These are phyloP conservation scores for Aristolochia fimbriata DNA, from an alignment of 164 flowering plant species.

Conservation along the genomic window DNA sequence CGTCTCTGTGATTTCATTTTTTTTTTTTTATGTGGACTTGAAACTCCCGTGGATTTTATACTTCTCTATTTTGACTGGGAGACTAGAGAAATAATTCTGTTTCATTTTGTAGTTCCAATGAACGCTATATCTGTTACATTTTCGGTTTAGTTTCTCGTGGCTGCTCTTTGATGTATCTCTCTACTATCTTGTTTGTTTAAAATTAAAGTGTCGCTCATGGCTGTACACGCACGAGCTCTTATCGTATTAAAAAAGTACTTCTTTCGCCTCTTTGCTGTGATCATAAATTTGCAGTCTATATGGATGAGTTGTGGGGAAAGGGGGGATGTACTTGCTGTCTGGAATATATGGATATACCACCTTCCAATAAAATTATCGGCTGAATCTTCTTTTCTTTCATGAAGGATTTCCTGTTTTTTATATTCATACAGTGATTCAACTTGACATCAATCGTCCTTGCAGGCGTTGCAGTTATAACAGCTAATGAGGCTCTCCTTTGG, in stretches of 20 bases:
- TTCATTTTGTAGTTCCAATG: background rate
- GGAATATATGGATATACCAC: background rate
- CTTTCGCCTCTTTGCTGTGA: too few species aligned
- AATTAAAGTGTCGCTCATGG: too few species aligned
- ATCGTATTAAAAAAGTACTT: too few species aligned
- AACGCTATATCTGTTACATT: background rate
- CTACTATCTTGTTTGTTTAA: background rate
- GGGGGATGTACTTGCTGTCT: background rate
- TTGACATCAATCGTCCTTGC: constrained; percentile 4
- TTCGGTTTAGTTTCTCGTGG: background rate
- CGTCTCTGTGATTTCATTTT: background rate
- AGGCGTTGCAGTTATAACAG: constrained; percentile 87
- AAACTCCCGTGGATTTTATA: background rate
- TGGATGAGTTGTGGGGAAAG: background rate
- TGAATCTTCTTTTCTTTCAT: background rate
- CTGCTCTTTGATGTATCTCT: background rate
- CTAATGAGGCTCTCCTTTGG: constrained; percentile 74
- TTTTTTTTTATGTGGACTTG: background rate
- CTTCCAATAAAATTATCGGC: background rate
- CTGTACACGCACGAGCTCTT: too few species aligned
- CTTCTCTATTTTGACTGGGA: background rate
- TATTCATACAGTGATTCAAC: background rate
- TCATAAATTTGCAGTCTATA: background rate
- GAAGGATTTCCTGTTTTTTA: background rate
- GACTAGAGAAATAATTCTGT: background rate